Evolutionary conservation across 176 grass and related monocot species (phyloP), one percentile per base, ranked within the genome.

Genomic region (Leersia perrieri): DNA sequence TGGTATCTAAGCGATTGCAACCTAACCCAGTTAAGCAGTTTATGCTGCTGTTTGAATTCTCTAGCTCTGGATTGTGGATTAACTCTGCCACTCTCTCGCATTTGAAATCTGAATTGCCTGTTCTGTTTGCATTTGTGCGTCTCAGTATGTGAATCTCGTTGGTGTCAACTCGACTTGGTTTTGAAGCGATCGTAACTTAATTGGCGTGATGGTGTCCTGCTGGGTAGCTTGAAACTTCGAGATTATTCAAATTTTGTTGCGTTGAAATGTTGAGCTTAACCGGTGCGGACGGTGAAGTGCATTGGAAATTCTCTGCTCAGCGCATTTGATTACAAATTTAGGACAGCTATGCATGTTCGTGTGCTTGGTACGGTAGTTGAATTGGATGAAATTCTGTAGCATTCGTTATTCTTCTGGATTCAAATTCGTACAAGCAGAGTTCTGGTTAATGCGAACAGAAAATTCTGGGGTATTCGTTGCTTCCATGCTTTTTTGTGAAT

Each of bases 211-310:
- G n/a, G 31, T 57, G 23, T 7, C 66, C 5, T 12, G 3, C 6
- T 34, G 13, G 18, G 35, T 69, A 68, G 69, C 26, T 39, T 16
- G 31, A 32, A 11, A 27, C 20, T 15, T 6, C 5, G n/a, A 22
- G 14, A 42, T 30, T 7, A 39, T 74, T 79, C 7, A 30, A 69
- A 84, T 84, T 87, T 31, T 12, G 45, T 79, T 89, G 38, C 51
- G 51, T 11, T 49, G 31, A 53, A 22, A 53, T 53, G 49, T 22
- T 53, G 31, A 28, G 63, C 25, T 33, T 9, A 31, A 70, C 65
- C 6, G 10, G 33, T 77, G 74, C 34, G n/a, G n/a, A n/a, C n/a
- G n/a, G n/a, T n/a, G 11, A n/a, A 60, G 32, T 5, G 40, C 1
- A 9, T 40, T 61, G 38, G 31, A 11, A 53, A 33, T 75, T 63